Percentiles rank a stretch among this genome's conserved stretches.
phyloP scores from a whole-genome alignment of 345 rosid species.

The Mercurialis annua region DNA sequence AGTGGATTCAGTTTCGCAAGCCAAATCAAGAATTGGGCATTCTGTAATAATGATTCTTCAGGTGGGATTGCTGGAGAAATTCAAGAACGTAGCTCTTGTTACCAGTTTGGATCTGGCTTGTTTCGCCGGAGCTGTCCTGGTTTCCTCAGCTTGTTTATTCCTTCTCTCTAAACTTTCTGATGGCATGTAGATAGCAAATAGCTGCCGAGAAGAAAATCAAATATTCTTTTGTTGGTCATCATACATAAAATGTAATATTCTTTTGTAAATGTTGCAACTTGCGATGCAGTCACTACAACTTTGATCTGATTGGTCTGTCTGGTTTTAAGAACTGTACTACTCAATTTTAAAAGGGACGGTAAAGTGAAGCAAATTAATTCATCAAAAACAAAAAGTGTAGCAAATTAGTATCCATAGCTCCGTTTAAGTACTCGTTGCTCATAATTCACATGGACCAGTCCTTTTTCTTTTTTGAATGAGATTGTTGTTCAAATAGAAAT shows the following conservation, averaged over 20 bases:
- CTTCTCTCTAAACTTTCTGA: conserved; percentile 52
- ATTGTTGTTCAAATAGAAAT: too few species aligned
- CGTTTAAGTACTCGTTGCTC: too few species aligned
- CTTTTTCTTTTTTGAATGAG: too few species aligned
- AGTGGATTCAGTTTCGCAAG: conserved; percentile 50
- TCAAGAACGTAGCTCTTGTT: conserved; percentile 44
- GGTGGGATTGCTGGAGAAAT: conserved; percentile 65
- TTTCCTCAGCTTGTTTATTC: conserved; percentile 56
- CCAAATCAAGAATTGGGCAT: conserved; percentile 65
- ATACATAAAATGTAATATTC: too few species aligned
- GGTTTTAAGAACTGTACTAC: too few species aligned
- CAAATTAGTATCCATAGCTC: too few species aligned
- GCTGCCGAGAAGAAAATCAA: background rate
- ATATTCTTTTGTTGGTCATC: background rate
- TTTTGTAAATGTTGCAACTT: background rate
- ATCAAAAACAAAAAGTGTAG: too few species aligned
- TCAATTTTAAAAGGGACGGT: too few species aligned
- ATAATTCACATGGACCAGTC: too few species aligned
- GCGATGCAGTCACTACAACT: too few species aligned
- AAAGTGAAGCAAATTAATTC: too few species aligned
- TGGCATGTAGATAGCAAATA: conserved; percentile 2
- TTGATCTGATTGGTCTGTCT: too few species aligned
- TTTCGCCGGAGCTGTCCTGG: conserved; percentile 55
- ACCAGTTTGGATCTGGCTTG: conserved; percentile 63
- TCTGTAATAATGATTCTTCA: conserved; percentile 70